Percentiles rank a stretch among this genome's conserved stretches.
phyloP scores from a whole-genome alignment of 495 filamentous ascomycete genomes.

The Margaritispora aquatica region DNA sequence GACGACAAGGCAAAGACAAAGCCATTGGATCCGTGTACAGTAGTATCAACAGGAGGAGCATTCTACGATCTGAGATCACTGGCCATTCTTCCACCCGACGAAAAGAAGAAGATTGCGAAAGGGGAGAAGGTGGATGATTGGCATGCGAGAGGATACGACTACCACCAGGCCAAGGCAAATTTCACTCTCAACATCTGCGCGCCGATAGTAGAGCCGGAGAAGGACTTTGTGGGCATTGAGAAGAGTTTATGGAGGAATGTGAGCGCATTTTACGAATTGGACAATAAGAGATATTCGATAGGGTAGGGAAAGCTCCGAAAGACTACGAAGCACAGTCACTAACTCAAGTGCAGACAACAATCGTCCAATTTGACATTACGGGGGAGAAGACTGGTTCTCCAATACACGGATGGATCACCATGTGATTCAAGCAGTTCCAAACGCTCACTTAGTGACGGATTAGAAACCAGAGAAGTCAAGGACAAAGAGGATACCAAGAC shows the following conservation, averaged over 20 bases:
- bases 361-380: conserved; percentile 67
- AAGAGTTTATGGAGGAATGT: conserved; percentile 66
- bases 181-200: conserved; percentile 95
- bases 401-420: conserved; percentile 86
- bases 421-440: conserved; percentile 40
- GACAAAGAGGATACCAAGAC: conserved; percentile 20
- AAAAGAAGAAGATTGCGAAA: conserved; percentile 46
- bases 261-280: conserved; percentile 79
- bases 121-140: conserved; percentile 45
- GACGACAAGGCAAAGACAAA: conserved; percentile 27
- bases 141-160: conserved; percentile 58
- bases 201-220: conserved; percentile 70
- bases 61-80: conserved; percentile 90
- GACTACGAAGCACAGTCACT: background rate
- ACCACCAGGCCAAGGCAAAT: conserved; percentile 69
- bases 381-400: conserved; percentile 84
- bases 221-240: conserved; percentile 64
- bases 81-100: conserved; percentile 44
- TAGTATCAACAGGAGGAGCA: conserved; percentile 66
- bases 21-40: conserved; percentile 63
- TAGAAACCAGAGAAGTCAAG: conserved; percentile 15
- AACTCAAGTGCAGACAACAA: conserved; percentile 40
- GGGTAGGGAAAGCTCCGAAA: conserved; percentile 44
- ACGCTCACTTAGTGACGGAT: conserved; percentile 25
- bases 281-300: conserved; percentile 73